Percentiles rank a stretch among this genome's conserved stretches.
Evolutionary conservation across 768 basidiomycete genomes (phyloP).

Genomic region (Mrakia gelida): DNA sequence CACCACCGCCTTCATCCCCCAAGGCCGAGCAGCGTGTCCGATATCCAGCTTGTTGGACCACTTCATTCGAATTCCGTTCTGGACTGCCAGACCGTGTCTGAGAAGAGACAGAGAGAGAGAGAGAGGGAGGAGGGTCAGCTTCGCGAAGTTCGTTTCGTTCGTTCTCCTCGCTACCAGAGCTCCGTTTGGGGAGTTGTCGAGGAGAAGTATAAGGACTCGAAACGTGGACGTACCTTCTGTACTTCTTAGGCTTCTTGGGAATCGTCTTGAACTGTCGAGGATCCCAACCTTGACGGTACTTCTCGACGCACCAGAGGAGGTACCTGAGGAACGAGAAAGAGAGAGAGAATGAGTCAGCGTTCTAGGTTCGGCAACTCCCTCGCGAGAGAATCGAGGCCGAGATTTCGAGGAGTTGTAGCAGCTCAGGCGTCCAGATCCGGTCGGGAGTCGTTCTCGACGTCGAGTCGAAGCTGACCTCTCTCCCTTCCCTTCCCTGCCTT

Average conservation of each 20-base stretch:
- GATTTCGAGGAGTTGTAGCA: too few relatives aligned
- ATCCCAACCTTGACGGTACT: constrained; percentile 59
- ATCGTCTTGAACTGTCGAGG: constrained; percentile 63
- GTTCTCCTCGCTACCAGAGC: background rate
- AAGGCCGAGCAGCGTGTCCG: constrained; percentile 22
- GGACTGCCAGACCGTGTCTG: constrained; percentile 27
- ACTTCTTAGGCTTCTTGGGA: constrained; percentile 64
- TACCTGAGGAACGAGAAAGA: constrained; percentile 53
- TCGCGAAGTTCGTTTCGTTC: background rate
- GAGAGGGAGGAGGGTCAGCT: background rate
- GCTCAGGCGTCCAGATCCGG: too few relatives aligned
- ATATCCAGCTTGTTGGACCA: constrained; percentile 28
- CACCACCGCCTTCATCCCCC: constrained; percentile 19
- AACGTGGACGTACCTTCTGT: constrained; percentile 74
- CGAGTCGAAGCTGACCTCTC: too few relatives aligned
- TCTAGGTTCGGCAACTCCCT: too few relatives aligned
- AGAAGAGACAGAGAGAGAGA: too few relatives aligned
- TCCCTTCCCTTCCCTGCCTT: too few relatives aligned
- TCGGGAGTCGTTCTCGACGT: too few relatives aligned
- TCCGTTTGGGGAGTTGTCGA: background rate
- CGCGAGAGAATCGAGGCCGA: too few relatives aligned
- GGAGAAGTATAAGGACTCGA: too few relatives aligned
- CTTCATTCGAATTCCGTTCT: constrained; percentile 28
- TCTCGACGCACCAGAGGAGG: constrained; percentile 79
- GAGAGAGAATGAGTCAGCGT: too few relatives aligned